These are phyloP conservation scores for Chimonanthus praecox DNA, from an alignment of 164 flowering plant genomes.

Conservation along the genomic window DNA sequence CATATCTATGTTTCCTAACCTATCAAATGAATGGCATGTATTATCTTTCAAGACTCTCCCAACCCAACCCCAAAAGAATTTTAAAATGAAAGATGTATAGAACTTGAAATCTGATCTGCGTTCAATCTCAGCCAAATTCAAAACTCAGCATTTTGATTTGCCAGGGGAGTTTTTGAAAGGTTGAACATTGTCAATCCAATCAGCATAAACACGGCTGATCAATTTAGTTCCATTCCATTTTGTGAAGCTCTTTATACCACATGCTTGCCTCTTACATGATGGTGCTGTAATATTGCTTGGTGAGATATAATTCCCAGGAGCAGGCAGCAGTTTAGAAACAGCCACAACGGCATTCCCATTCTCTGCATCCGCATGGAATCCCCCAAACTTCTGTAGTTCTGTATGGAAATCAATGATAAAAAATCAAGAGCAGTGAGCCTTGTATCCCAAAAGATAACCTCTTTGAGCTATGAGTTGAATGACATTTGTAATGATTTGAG, in stretches of 20 bases:
- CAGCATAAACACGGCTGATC: constrained; percentile 63
- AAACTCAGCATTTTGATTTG: constrained; percentile 29
- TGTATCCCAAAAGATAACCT: background rate
- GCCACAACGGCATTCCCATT: constrained; percentile 5
- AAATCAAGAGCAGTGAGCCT: background rate
- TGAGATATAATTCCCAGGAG: constrained; percentile 14
- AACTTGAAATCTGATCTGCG: background rate
- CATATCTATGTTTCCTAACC: background rate
- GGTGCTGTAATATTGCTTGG: constrained; percentile 8
- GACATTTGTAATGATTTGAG: too few species aligned
- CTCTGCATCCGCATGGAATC: constrained; percentile 38
- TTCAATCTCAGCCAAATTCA: background rate
- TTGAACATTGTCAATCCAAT: constrained; percentile 71
- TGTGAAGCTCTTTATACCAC: constrained; percentile 29
- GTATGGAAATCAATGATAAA: constrained; percentile 10
- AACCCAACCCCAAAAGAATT: background rate
- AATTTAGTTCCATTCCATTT: constrained; percentile 55
- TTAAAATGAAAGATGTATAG: background rate
- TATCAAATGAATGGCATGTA: background rate
- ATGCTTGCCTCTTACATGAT: constrained; percentile 19
- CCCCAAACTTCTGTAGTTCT: constrained; percentile 42
- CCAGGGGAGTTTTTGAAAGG: constrained; percentile 21
- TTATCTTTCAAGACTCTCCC: background rate
- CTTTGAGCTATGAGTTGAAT: too few species aligned
- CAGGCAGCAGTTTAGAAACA: constrained; percentile 17